These are phyloP conservation scores for Saccharomycopsis sp. DNA, from an alignment of 805 yeast genomes.

Conservation along the genomic window DNA sequence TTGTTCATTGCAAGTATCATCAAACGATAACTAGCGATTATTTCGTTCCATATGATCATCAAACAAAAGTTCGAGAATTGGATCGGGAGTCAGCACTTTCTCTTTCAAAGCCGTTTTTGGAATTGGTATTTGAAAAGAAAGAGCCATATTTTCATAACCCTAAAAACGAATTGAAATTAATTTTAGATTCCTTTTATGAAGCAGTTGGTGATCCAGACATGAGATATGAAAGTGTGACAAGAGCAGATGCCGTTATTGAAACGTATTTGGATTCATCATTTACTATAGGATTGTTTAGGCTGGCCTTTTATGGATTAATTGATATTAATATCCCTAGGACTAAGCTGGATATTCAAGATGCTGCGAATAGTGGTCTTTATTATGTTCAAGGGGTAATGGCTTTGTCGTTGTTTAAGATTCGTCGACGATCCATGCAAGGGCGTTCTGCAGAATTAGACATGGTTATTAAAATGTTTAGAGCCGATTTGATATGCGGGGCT, in stretches of 20 bases:
- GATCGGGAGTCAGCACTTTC: slow-evolving; percentile 33
- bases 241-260: slow-evolving; percentile 41
- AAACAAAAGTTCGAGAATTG: slow-evolving; percentile 36
- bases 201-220: slow-evolving; percentile 63
- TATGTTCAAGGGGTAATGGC: slow-evolving; percentile 62
- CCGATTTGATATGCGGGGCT: slow-evolving; percentile 62
- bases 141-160: slow-evolving; percentile 55
- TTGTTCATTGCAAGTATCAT: slow-evolving; percentile 73
- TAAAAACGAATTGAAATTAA: slow-evolving; percentile 63
- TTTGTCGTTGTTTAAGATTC: slow-evolving; percentile 56
- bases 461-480: slow-evolving; percentile 56
- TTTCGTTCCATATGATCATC: slow-evolving; percentile 63
- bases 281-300: slow-evolving; percentile 38
- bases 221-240: slow-evolving; percentile 34
- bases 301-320: slow-evolving; percentile 46
- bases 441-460: slow-evolving; percentile 74
- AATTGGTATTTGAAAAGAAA: slow-evolving; percentile 45
- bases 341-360: slow-evolving; percentile 29
- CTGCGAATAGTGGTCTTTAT: slow-evolving; percentile 52
- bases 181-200: slow-evolving; percentile 65
- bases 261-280: slow-evolving; percentile 42
- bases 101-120: slow-evolving; percentile 44
- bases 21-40: slow-evolving; percentile 51
- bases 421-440: slow-evolving; percentile 75
- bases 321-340: slow-evolving; percentile 28